Conservation (phyloP, 2,329 filamentous ascomycete genomes). For the Fusarium oxysporum region DNA sequence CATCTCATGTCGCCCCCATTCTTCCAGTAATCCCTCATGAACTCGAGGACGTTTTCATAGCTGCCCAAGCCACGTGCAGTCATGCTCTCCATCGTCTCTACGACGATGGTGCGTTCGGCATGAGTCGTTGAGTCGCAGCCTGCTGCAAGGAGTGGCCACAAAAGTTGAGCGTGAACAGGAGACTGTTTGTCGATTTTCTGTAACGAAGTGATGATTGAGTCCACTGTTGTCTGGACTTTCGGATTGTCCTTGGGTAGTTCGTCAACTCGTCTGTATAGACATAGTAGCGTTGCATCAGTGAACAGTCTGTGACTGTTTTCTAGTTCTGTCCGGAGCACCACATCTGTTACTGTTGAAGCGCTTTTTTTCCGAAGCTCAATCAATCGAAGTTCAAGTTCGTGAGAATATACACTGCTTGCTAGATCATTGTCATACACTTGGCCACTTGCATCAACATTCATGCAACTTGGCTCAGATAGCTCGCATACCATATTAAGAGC, state of each 20-base stretch:
- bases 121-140: constrained; percentile 9
- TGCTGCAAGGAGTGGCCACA: constrained; percentile 15
- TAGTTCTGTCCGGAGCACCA: neutral
- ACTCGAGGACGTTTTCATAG: neutral
- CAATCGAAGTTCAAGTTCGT: neutral
- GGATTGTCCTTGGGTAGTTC: neutral
- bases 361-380: neutral
- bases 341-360: neutral
- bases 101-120: neutral
- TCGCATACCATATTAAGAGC: constrained; percentile 1
- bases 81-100: constrained; percentile 10
- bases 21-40: constrained; percentile 21
- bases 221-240: neutral
- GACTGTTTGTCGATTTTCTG: neutral
- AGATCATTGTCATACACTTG: neutral
- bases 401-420: no score
- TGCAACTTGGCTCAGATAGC: neutral
- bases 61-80: neutral
- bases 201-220: neutral
- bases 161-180: neutral
- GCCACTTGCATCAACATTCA: neutral
- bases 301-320: neutral
- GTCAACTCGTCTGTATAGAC: neutral
- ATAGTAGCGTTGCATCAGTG: constrained; percentile 7
- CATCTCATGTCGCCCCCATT: neutral